phyloP scores from a whole-genome alignment of 768 basidiomycete genomes.

The Tylopilus plumbeoviolaceoides region DNA sequence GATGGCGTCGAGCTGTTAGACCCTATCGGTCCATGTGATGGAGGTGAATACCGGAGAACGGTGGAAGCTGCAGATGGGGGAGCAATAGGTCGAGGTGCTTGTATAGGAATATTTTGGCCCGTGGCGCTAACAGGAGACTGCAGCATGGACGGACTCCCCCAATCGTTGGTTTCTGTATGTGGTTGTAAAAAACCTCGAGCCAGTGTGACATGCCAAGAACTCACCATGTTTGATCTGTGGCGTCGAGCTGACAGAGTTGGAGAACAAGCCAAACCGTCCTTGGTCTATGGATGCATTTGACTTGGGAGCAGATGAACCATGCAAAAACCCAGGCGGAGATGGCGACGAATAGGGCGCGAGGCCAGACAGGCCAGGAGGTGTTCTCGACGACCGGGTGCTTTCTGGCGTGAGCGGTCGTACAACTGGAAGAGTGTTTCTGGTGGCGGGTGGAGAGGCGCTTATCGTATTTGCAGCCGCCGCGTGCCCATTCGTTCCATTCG shows the following conservation, averaged over 20 bases:
- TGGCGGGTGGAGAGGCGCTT: constrained; percentile 14
- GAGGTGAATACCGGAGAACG: constrained; percentile 27
- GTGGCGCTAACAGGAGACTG: constrained; percentile 16
- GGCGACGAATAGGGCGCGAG: constrained; percentile 31
- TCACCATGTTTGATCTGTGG: constrained; percentile 30
- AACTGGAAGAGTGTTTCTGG: constrained; percentile 12
- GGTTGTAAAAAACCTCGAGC: background rate
- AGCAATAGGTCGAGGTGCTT: constrained; percentile 27
- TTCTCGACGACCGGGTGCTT: constrained; percentile 31
- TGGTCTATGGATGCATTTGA: constrained; percentile 15
- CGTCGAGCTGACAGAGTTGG: constrained; percentile 15
- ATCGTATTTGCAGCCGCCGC: constrained; percentile 1
- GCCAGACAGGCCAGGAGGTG: constrained; percentile 31
- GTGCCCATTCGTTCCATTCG: constrained; percentile 31
- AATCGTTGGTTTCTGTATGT: constrained; percentile 21
- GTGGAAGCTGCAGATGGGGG: constrained; percentile 32
- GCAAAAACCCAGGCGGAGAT: constrained; percentile 34
- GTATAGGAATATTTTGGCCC: constrained; percentile 23
- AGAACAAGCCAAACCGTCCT: constrained; percentile 16
- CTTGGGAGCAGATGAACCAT: constrained; percentile 27
- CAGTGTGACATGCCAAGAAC: background rate
- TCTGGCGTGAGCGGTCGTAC: constrained; percentile 26
- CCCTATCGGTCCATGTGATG: constrained; percentile 10
- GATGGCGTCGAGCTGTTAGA: constrained; percentile 28
- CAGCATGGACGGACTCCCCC: constrained; percentile 17